Evolutionary conservation across 1,284 basidiomycete genomes (phyloP), one percentile per base, ranked within the genome.

Genomic region (Tilletiopsis washingtonensis): DNA sequence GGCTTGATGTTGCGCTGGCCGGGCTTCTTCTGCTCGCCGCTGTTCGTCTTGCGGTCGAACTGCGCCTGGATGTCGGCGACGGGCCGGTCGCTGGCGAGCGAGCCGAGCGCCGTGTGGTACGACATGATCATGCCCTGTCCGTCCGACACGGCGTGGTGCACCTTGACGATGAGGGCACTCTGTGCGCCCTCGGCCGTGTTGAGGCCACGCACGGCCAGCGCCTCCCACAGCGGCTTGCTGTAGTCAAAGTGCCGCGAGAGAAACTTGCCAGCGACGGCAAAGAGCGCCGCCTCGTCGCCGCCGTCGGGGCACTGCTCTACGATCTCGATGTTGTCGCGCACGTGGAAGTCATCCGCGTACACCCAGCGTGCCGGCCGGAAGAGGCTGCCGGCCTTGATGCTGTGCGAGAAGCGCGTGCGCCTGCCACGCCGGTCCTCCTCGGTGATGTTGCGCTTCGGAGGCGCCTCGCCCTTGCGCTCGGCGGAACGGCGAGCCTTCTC

Each of bases 61-160:
- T 65, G 61, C 23, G 47, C 53, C 52, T 71, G 68, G 29, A 69
- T 61, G 19, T 68, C 63, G 37, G 58, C 60, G 39, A 69, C 64
- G 36, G 56, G 56, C 40, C 56, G 45, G 34, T 57, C 67, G 23
- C 55, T 54, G 41, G 57, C 54, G 34, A 72, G 53, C 2, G 70
- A 66, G 40, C 57, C 64, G 14, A 72, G 56, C 20, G 69, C 70
- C 4, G 68, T 61, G 47, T 70, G 68, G 47, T 72, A 72, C 43
- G 61, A 63, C 55, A 69, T 67, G 37, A 72, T 72, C 69, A 72
- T 70, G 15, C 70, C 69, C 40, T 73, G 70, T 2, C 70, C 70
- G 21, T 73, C 70, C 4, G 68, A 69, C 40, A 73, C 62, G 45
- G 60, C 57, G 53, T 73, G 70, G 50, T 73, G 70, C 34, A 73